Conservation (phyloP, 1,139 yeast species). For the Blastobotrys proliferans region DNA sequence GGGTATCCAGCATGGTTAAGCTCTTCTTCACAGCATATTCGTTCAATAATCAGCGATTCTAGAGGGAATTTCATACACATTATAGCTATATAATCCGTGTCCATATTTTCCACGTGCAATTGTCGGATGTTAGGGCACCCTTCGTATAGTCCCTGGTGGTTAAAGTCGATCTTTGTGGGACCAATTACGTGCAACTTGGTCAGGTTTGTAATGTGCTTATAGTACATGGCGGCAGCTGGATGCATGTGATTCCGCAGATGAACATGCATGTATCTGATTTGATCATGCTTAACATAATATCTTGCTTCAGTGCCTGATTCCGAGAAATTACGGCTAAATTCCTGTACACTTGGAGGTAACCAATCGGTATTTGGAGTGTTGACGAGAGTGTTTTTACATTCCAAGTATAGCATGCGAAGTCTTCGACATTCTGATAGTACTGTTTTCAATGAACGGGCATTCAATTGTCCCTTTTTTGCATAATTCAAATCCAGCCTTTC, state of each 20-base stretch:
- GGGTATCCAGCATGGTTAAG: not conserved
- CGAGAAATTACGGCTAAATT: conserved; percentile 8
- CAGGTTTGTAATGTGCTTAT: conserved; percentile 4
- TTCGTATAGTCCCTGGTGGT: conserved; percentile 5
- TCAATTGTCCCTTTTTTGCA: not conserved
- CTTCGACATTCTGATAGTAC: conserved; percentile 6
- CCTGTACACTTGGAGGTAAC: conserved; percentile 9
- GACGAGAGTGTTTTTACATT: not conserved
- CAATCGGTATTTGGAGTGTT: conserved; percentile 10
- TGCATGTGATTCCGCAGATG: not conserved
- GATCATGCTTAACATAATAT: conserved; percentile 3
- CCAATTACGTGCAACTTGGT: conserved; percentile 9
- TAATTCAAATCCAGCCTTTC: conserved; percentile 7
- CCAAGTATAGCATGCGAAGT: conserved; percentile 3
- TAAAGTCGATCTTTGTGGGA: conserved; percentile 1
- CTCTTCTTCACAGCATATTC: conserved; percentile 1
- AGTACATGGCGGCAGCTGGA: conserved; percentile 5
- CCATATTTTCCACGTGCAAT: conserved; percentile 11
- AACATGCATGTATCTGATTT: conserved; percentile 5
- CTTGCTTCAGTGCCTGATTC: not conserved
- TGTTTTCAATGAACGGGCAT: not conserved
- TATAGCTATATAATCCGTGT: conserved; percentile 2
- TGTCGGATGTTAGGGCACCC: conserved; percentile 2
- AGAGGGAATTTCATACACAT: conserved; percentile 12
- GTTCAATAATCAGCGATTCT: conserved; percentile 8